Evolutionary conservation across 805 yeast genomes (phyloP), one percentile per base, ranked within the genome.

Genomic region (Yarrowia sp.): DNA sequence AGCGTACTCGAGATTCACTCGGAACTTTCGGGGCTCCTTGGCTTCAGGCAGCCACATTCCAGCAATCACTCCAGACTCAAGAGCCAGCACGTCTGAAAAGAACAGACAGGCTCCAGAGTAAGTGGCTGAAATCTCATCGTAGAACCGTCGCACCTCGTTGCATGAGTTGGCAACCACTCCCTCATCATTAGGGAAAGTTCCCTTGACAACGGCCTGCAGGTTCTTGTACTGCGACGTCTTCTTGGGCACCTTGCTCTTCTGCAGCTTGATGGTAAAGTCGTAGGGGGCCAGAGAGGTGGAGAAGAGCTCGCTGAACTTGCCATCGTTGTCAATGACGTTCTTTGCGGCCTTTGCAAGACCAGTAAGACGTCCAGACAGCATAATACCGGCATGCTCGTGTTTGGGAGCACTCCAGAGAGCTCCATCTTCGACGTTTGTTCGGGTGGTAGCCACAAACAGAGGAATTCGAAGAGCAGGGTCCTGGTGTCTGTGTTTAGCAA

Each of bases 391-490:
- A 2, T 79, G 72, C 13, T 71, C 69, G 22, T 84, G 85, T 28
- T 80, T 73, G 53, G 81, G 81, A 68, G 83, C 81, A 4, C 93
- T 84, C 93, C 97, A 95, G 66, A 90, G 74, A 53, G 85, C 85
- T 50, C 98, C 98, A 11, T 93, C 84, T 4, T 58, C 64, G 35
- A 43, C 41, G 43, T 58, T 58, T 41, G 64, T 87, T 72, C 86
- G 87, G 1, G 96, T 84, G 1, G 88, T 96, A 67, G 93, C 85
- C 39, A 61, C 55, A 70, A 91, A 91, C 73, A 87, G 84, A 69
- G 95, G 97, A 5, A 89, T 81, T 65, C 88, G 74, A 22, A 95
- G 90, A 42, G 86, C 83, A 33, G 98, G 98, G 77, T 93, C 98
- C 60, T 79, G 81, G 66, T 84, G 83, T 66, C 98, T 83, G 62